phyloP scores from a whole-genome alignment of 2,329 filamentous ascomycete species.

The Fusarium luffae region DNA sequence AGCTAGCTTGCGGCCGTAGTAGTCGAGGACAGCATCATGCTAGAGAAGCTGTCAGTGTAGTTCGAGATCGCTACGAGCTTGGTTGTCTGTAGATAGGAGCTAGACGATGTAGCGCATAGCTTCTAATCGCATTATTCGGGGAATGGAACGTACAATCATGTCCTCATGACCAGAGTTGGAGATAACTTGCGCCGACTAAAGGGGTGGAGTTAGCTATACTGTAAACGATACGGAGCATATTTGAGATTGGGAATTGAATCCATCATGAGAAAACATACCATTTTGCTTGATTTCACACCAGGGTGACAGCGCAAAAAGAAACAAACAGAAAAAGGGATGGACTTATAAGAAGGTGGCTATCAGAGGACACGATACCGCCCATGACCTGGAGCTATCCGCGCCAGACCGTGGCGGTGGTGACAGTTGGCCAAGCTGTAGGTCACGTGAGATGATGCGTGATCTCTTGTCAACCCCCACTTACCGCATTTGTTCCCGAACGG shows the following conservation, averaged over 20 bases:
- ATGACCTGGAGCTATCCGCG: constrained; percentile 42
- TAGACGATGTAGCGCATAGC: constrained; percentile 6
- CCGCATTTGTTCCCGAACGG: constrained; percentile 30
- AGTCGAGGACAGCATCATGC: constrained; percentile 99
- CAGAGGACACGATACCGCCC: constrained; percentile 47
- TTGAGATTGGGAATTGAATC: background rate
- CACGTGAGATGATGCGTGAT: constrained; percentile 42
- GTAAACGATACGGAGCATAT: background rate
- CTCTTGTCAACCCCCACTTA: constrained; percentile 33
- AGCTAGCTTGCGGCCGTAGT: constrained; percentile 94
- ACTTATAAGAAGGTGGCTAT: constrained; percentile 37
- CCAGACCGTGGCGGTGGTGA: constrained; percentile 43
- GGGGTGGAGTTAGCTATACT: constrained; percentile 45
- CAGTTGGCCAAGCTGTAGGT: constrained; percentile 40
- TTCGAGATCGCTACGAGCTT: constrained; percentile 14
- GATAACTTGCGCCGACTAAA: constrained; percentile 58
- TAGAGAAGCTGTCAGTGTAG: constrained; percentile 50
- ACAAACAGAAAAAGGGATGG: constrained; percentile 21
- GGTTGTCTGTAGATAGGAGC: background rate
- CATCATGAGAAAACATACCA: constrained; percentile 36
- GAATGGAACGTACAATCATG: constrained; percentile 86
- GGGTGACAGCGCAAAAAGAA: constrained; percentile 28
- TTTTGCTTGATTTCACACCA: constrained; percentile 36
- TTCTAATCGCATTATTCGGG: constrained; percentile 13
- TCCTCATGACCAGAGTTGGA: constrained; percentile 81